Conservation (phyloP, 306 rosid genomes). For the Inga laurina region DNA sequence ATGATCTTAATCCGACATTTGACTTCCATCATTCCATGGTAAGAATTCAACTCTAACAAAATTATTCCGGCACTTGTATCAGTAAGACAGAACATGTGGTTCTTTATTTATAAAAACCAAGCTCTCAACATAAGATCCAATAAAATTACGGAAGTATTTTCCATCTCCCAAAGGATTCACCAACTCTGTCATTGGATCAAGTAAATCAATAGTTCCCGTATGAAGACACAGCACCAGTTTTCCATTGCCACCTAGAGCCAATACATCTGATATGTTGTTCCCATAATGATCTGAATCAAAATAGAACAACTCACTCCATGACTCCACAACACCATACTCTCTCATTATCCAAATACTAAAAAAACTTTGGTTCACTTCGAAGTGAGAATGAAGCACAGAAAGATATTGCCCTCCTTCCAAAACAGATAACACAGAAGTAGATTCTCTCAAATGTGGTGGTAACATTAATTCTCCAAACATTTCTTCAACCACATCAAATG, state of each 20-base stretch:
- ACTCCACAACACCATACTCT: not conserved
- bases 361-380: not conserved
- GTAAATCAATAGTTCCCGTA: not conserved
- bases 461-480: not conserved
- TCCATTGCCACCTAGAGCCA: not conserved
- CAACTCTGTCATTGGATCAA: not conserved
- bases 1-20: not conserved
- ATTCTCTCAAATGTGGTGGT: not conserved
- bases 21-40: not conserved
- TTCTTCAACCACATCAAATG: not conserved
- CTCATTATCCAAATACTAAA: not conserved
- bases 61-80: not conserved
- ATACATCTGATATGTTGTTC: not conserved
- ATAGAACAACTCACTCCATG: not conserved
- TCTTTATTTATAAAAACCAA: not conserved
- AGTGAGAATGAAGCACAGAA: not conserved
- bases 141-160: not conserved
- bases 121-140: not conserved
- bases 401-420: not conserved
- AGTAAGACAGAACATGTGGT: not conserved
- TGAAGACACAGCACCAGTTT: not conserved
- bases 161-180: not conserved
- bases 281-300: not conserved
- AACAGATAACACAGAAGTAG: not conserved
- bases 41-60: not conserved